Conservation (phyloP, 805 yeast genomes). For the Barnettozyma pratensis region DNA sequence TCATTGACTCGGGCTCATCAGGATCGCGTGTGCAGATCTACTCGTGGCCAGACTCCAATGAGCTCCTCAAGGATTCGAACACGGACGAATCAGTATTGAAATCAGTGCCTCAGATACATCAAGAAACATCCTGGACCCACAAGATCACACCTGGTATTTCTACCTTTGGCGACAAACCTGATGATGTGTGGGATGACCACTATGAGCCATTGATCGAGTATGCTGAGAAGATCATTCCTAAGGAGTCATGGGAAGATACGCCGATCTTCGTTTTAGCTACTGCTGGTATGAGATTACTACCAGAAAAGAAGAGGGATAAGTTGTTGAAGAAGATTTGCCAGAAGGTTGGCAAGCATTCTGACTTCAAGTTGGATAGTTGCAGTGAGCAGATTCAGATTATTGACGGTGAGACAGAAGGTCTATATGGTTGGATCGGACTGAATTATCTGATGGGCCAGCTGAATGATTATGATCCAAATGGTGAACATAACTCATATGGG, state of each 20-base stretch:
- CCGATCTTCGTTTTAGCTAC: constrained; percentile 93
- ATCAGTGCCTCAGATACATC: constrained; percentile 65
- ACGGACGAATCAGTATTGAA: constrained; percentile 31
- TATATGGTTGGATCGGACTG: constrained; percentile 92
- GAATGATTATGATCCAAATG: constrained; percentile 37
- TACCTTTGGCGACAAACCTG: constrained; percentile 47
- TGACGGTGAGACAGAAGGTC: constrained; percentile 92
- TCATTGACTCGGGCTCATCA: constrained; percentile 92
- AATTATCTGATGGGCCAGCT: constrained; percentile 75
- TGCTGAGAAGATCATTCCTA: constrained; percentile 71
- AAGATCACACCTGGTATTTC: constrained; percentile 87
- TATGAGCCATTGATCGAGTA: constrained; percentile 56
- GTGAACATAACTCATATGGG: constrained; percentile 63
- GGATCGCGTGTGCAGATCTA: constrained; percentile 88
- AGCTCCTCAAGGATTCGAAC: constrained; percentile 26
- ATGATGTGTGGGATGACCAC: constrained; percentile 66
- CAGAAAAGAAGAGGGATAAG: constrained; percentile 43
- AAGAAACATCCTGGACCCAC: constrained; percentile 60
- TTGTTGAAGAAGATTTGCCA: constrained; percentile 60
- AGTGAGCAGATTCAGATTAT: constrained; percentile 72
- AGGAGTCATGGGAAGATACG: constrained; percentile 51
- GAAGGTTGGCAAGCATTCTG: constrained; percentile 45
- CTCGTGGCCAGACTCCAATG: constrained; percentile 60
- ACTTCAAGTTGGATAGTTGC: constrained; percentile 55
- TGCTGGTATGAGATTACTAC: constrained; percentile 90